Evolutionary conservation across 1,284 basidiomycete genomes (phyloP).

Genomic region (Ustilago trichophora): DNA sequence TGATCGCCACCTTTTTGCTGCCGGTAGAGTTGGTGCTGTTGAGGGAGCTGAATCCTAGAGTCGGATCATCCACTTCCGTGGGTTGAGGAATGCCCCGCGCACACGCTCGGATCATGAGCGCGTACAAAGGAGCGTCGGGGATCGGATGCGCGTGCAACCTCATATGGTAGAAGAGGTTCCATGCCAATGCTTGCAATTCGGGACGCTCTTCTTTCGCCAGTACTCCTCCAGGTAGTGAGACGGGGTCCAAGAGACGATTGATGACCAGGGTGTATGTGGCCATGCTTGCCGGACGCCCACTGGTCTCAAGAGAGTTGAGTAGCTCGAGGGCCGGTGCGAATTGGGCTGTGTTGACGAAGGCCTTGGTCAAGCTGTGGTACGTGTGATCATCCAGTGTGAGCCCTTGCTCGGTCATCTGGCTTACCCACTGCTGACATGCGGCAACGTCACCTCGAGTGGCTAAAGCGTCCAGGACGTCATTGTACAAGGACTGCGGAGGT

Average conservation of each 20-base stretch:
- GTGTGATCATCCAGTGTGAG: constrained; percentile 42
- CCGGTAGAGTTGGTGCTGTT: too few relatives aligned
- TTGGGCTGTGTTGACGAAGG: constrained; percentile 33
- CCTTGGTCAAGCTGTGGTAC: constrained; percentile 56
- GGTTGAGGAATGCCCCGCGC: constrained; percentile 71
- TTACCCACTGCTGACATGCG: constrained; percentile 33
- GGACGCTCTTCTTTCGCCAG: constrained; percentile 27
- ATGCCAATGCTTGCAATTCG: constrained; percentile 66
- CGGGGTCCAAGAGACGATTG: constrained; percentile 33
- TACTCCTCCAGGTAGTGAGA: neutral
- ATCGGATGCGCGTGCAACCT: constrained; percentile 88
- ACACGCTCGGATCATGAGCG: constrained; percentile 87
- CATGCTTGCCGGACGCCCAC: constrained; percentile 49
- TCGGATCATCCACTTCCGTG: constrained; percentile 56
- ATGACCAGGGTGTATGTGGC: constrained; percentile 61
- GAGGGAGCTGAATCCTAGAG: too few relatives aligned
- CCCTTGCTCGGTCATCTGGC: constrained; percentile 22
- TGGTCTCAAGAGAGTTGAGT: constrained; percentile 43
- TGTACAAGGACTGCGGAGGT: constrained; percentile 55
- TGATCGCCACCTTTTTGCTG: constrained; percentile 55
- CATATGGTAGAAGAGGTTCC: constrained; percentile 95
- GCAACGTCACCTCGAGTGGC: constrained; percentile 70
- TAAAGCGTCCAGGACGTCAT: constrained; percentile 70
- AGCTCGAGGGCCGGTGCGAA: constrained; percentile 43
- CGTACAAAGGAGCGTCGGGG: constrained; percentile 80